Base-by-base conservation (phyloP, 2,329 filamentous ascomycete genomes). In the Xylaria sp. region DNA sequence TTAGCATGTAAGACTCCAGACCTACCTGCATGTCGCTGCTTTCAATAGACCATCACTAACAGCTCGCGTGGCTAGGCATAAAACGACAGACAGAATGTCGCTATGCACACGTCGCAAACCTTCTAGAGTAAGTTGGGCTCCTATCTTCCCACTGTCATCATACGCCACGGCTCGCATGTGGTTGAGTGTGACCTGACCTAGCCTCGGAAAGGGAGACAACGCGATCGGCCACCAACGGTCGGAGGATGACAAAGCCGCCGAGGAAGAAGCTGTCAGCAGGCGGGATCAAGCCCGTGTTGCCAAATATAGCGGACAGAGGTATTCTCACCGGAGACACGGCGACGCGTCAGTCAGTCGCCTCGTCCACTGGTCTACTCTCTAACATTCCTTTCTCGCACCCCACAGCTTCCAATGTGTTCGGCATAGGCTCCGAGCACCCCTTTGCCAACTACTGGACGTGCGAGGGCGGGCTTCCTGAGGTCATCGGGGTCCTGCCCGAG, bases 401-500 rank as follows among this genome's bases (percentile, higher is more conserved):
- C 9, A 87, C 87, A 6, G 87, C 88, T 1, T 91, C 88, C 57
- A 92, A 91, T 66, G 89, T 93, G 57, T 93, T 93, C 72, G 90
- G 90, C n/a, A 87, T 92, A 65, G 90, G 89, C 13, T 87, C 88
- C 0, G 89, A 92, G 71, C 90, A 92, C 71, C 90, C 90, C 0
- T 93, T 93, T 72, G 87, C 89, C 70, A 93, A 93, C 72, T 93
- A 93, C 75, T 94, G 91, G 91, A 93, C 90, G 2, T 91, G 88
- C 70, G 85, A 88, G 63, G 90, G 91, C 48, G 90, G 90, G 0
- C 77, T 94, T 17, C 81, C 86, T 8, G 91, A 94, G 75, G 90
- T 93, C 6, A 87, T 93, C 43, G 87, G 85, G 1, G 89, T 93
- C 3, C 78, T 94, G 11, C 91, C 91, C 0, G 88, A 88, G 59